Percentiles rank a stretch among this genome's conserved stretches.
Evolutionary conservation across 2,329 filamentous ascomycete genomes (phyloP).

Genomic region (Sphaerulina populicola): DNA sequence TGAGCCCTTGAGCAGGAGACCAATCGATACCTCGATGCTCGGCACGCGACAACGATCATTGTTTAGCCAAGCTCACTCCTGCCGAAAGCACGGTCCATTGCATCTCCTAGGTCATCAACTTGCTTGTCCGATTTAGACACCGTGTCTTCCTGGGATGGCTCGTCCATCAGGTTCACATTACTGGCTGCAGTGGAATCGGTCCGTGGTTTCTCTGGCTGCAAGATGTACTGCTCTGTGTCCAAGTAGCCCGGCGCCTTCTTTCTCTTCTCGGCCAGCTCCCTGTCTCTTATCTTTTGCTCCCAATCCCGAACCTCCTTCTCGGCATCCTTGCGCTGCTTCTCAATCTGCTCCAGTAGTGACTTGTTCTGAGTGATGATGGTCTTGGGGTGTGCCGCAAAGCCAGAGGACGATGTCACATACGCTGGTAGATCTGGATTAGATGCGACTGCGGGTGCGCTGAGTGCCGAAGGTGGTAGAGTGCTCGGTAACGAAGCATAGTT

Average conservation of each 20-base stretch:
- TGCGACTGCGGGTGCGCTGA: constrained; percentile 39
- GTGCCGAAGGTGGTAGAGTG: constrained; percentile 66
- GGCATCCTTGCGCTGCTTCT: constrained; percentile 59
- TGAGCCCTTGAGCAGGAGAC: not conserved
- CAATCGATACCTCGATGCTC: not conserved
- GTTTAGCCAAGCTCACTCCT: constrained; percentile 28
- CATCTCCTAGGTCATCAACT: constrained; percentile 30
- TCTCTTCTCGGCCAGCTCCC: constrained; percentile 71
- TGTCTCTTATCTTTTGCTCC: constrained; percentile 55
- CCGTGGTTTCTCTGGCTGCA: constrained; percentile 54
- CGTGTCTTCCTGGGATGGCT: constrained; percentile 10
- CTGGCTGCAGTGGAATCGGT: constrained; percentile 14
- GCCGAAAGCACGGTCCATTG: constrained; percentile 34
- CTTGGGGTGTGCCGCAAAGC: constrained; percentile 73
- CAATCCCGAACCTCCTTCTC: constrained; percentile 59
- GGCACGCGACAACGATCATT: not conserved
- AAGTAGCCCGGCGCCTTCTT: constrained; percentile 72
- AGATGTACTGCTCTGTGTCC: constrained; percentile 60
- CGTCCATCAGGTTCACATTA: constrained; percentile 24
- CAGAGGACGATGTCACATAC: constrained; percentile 71
- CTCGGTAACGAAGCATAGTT: constrained; percentile 88
- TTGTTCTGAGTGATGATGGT: constrained; percentile 77
- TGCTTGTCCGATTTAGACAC: constrained; percentile 17
- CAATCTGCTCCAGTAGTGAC: constrained; percentile 67
- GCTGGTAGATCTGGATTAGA: constrained; percentile 41